Evolutionary conservation across 2,329 filamentous ascomycete species (phyloP).

Genomic region (Diaporthe citrichinensis): DNA sequence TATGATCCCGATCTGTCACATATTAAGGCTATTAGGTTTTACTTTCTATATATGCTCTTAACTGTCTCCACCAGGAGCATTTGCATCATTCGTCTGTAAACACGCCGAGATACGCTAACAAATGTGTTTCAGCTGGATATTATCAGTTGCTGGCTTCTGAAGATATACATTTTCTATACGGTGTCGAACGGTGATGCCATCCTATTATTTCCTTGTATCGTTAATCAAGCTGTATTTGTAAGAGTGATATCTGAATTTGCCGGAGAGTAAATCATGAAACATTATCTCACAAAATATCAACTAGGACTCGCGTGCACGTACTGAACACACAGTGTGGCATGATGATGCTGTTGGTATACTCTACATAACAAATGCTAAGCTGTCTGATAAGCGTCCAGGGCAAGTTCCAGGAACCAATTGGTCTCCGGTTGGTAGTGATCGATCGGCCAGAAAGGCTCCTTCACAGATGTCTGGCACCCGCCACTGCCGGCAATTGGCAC

Average conservation of each 20-base stretch:
- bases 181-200: too few relatives aligned
- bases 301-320: too few relatives aligned
- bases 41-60: too few relatives aligned
- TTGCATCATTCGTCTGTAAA: not conserved
- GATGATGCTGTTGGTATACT: too few relatives aligned
- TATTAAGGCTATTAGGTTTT: not conserved
- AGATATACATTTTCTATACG: not conserved
- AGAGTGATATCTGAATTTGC: too few relatives aligned
- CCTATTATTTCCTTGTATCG: too few relatives aligned
- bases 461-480: not conserved
- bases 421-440: constrained; percentile 29
- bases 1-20: not conserved
- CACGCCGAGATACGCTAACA: not conserved
- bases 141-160: not conserved
- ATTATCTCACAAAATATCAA: too few relatives aligned
- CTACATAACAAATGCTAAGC: not conserved
- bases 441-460: constrained; percentile 24
- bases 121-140: not conserved
- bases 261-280: not conserved
- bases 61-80: too few relatives aligned
- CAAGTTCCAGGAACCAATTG: constrained; percentile 19
- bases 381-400: not conserved
- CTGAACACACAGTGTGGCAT: not conserved
- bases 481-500: not conserved
- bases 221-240: too few relatives aligned